phyloP scores from a whole-genome alignment of 2,329 filamentous ascomycete species.

The Beauveria medogensis region DNA sequence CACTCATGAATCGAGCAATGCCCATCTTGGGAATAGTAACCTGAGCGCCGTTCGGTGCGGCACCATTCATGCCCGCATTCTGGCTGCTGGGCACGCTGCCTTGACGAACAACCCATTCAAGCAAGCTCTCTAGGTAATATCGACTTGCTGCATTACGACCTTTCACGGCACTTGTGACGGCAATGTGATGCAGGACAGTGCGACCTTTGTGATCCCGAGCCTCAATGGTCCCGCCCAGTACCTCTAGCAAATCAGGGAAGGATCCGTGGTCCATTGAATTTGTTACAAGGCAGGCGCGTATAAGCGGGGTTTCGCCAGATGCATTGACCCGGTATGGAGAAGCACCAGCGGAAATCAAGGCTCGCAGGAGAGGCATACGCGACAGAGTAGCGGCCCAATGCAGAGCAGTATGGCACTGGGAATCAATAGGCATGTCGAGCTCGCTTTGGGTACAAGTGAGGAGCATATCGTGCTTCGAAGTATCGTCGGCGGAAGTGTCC shows the following conservation, averaged over 20 bases:
- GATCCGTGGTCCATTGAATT: slow-evolving; percentile 89
- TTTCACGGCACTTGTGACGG: slow-evolving; percentile 90
- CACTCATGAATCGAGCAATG: slow-evolving; percentile 87
- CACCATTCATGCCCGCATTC: slow-evolving; percentile 25
- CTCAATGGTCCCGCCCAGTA: slow-evolving; percentile 84
- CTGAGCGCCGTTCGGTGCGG: slow-evolving; percentile 32
- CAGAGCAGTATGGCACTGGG: slow-evolving; percentile 79
- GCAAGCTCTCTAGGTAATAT: slow-evolving; percentile 88
- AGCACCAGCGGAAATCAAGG: slow-evolving; percentile 76
- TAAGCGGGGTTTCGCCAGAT: slow-evolving; percentile 83
- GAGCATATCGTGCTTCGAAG: slow-evolving; percentile 67
- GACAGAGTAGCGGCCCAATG: slow-evolving; percentile 96
- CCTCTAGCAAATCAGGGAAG: slow-evolving; percentile 83
- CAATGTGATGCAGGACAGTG: slow-evolving; percentile 93
- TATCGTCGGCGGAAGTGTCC: slow-evolving; percentile 62
- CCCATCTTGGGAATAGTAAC: slow-evolving; percentile 59
- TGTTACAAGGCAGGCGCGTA: slow-evolving; percentile 85
- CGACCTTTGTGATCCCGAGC: slow-evolving; percentile 81
- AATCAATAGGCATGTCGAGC: slow-evolving; percentile 86
- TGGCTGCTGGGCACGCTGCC: slow-evolving; percentile 56
- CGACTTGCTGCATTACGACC: slow-evolving; percentile 84
- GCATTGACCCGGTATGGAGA: slow-evolving; percentile 83
- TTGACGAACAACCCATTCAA: slow-evolving; percentile 91
- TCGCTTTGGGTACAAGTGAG: slow-evolving; percentile 68
- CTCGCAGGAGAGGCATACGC: slow-evolving; percentile 70